These are phyloP conservation scores for Scheffersomyces ergatensis DNA, from an alignment of 805 yeast genomes.

Conservation along the genomic window DNA sequence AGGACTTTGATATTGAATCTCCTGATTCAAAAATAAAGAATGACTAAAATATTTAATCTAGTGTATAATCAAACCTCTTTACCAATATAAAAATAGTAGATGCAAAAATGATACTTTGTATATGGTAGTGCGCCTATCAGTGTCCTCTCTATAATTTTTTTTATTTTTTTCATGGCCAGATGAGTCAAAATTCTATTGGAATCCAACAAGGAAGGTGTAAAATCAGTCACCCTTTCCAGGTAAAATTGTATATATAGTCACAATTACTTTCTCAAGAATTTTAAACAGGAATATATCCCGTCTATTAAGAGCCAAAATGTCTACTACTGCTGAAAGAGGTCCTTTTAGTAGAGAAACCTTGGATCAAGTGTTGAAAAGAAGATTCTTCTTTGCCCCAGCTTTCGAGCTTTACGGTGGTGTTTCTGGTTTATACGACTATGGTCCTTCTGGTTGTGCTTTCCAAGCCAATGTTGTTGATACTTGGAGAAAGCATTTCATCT, in stretches of 20 bases:
- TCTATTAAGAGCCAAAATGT: slow-evolving; percentile 17
- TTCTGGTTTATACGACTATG: slow-evolving; percentile 95
- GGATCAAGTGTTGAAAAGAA: slow-evolving; percentile 88
- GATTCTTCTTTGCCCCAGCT: slow-evolving; percentile 97
- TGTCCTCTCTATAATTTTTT: too few relatives aligned
- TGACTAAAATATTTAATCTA: too few relatives aligned
- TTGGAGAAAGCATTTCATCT: slow-evolving; percentile 96
- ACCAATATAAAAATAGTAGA: too few relatives aligned
- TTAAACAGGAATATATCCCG: slow-evolving; percentile 7
- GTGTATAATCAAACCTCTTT: too few relatives aligned
- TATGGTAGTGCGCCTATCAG: too few relatives aligned
- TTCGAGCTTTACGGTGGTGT: slow-evolving; percentile 98
- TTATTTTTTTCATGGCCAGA: too few relatives aligned
- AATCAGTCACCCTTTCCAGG: too few relatives aligned
- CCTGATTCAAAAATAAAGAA: not conserved
- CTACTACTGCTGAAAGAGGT: slow-evolving; percentile 20
- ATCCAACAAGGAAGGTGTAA: too few relatives aligned
- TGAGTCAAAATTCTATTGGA: too few relatives aligned
- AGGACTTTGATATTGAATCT: slow-evolving; percentile 16
- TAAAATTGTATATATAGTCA: too few relatives aligned
- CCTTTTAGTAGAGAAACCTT: slow-evolving; percentile 80
- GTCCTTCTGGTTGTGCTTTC: slow-evolving; percentile 99
- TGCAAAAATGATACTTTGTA: too few relatives aligned
- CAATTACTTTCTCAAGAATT: slow-evolving; percentile 5
- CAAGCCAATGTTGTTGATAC: slow-evolving; percentile 92